Evolutionary conservation across 495 filamentous ascomycete genomes (phyloP).

Genomic region (Trichoderma orchidacearum): DNA sequence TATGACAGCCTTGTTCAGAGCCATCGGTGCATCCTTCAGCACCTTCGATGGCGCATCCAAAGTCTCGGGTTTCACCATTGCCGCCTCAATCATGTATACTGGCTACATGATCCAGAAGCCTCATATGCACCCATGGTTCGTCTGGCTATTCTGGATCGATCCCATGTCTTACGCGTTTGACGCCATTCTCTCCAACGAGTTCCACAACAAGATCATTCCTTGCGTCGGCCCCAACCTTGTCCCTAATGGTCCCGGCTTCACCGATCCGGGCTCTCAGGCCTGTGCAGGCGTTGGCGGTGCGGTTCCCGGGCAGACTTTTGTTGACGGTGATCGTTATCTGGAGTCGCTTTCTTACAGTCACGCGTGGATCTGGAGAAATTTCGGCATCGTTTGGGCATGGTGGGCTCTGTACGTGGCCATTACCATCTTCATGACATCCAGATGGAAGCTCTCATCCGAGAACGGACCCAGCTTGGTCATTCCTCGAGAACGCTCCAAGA

Average conservation of each 20-base stretch:
- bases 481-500: conserved; percentile 43
- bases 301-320: conserved; percentile 28
- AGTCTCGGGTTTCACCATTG: conserved; percentile 36
- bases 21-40: conserved; percentile 51
- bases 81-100: conserved; percentile 64
- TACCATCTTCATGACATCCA: conserved; percentile 33
- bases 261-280: conserved; percentile 35
- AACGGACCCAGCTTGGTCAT: conserved; percentile 50
- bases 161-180: conserved; percentile 67
- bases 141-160: conserved; percentile 65
- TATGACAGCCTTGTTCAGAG: conserved; percentile 7
- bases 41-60: conserved; percentile 47
- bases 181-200: conserved; percentile 54
- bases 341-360: conserved; percentile 45
- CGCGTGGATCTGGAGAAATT: conserved; percentile 66
- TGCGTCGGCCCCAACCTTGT: conserved; percentile 38
- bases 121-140: conserved; percentile 64
- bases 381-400: conserved; percentile 41
- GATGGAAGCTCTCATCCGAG: conserved; percentile 22
- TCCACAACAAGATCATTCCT: conserved; percentile 39
- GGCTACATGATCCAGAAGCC: conserved; percentile 58
- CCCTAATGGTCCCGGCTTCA: conserved; percentile 42
- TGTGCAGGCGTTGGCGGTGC: conserved; percentile 44
- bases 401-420: conserved; percentile 54
- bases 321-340: conserved; percentile 52